These are phyloP conservation scores for Thymus quinquecostatus DNA, from an alignment of 257 asterid species.

Conservation along the genomic window DNA sequence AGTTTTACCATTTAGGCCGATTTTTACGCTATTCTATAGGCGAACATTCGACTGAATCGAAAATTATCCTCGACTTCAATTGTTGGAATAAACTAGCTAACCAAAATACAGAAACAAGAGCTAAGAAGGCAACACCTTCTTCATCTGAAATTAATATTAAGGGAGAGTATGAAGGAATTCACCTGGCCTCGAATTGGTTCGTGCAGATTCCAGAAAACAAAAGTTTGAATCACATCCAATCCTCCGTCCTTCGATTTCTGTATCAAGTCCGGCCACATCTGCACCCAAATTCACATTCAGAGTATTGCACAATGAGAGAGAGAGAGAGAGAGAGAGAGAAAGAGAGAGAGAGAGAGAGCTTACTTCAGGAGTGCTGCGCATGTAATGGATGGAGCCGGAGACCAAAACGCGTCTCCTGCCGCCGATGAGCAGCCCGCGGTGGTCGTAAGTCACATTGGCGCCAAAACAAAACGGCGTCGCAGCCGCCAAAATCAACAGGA, in stretches of 20 bases:
- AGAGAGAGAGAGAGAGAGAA: not conserved
- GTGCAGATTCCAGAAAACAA: constrained; percentile 86
- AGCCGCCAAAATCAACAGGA: constrained; percentile 36
- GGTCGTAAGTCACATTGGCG: constrained; percentile 67
- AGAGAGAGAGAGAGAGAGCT: constrained; percentile 22
- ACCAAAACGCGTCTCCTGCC: constrained; percentile 58
- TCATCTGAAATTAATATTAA: no score
- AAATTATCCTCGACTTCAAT: constrained; percentile 23
- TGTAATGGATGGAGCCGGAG: constrained; percentile 85
- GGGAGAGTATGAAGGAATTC: not conserved
- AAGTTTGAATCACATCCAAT: constrained; percentile 74
- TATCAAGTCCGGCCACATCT: constrained; percentile 96
- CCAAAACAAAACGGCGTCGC: constrained; percentile 45
- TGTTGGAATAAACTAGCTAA: not conserved
- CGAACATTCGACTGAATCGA: not conserved
- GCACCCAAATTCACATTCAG: constrained; percentile 18
- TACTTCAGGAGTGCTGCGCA: constrained; percentile 82
- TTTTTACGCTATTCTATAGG: not conserved
- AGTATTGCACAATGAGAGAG: constrained; percentile 10
- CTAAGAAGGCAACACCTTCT: not conserved
- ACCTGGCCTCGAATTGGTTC: constrained; percentile 90
- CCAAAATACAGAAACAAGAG: constrained; percentile 13
- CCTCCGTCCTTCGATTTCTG: constrained; percentile 89
- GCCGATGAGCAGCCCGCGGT: constrained; percentile 60
- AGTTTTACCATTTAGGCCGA: not conserved